Base-by-base conservation (phyloP, 2,329 filamentous ascomycete genomes). In the Colletotrichum tofieldiae region DNA sequence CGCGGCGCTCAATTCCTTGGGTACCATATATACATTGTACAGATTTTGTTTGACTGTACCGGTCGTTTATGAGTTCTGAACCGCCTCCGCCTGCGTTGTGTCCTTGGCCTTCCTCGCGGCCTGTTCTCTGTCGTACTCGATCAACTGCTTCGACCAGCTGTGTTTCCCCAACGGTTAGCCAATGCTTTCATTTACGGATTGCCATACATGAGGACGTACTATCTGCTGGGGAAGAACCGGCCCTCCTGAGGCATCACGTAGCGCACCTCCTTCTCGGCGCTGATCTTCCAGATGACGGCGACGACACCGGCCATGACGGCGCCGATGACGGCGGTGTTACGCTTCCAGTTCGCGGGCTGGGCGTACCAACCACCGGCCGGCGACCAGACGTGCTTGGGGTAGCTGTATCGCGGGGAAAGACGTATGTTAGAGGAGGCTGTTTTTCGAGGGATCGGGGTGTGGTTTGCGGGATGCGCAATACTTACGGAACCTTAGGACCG, bases 351-450 rank as follows among this genome's bases (percentile, higher is more conserved):
- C 77, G 90, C 88, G 65, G 96, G 96, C 83, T 97, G 96, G 66
- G 93, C 87, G 85, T 99, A 99, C 96, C 96, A 99, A 85, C 96
- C 96, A 89, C 96, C 96, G 76, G 96, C 89, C 74, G 96, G 96
- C 80, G 96, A 98, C 96, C 96, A 99, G 89, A 99, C 94, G 89
- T 99, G 96, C 89, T 98, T 98, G 83, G 95, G 95, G 86, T 98
- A 98, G 81, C 94, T 97, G 79, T 58, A 51, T 43, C 23, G n/a
- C 35, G 63, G 55, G 26, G 59, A 60, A 71, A 67, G 49, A 60
- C 52, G n/a, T 32, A 32, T 20, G 73, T 73, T 66, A 67, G 70
- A 62, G 55, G 59, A 47, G 32, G 47, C 26, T 26, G 45, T 65
- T 61, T 65, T 75, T 79, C 75, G 75, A 78, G 72, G 66, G 43